Evolutionary conservation across 352 stramenopile species (phyloP).

Genomic region (Halophytophthora polymorphica): DNA sequence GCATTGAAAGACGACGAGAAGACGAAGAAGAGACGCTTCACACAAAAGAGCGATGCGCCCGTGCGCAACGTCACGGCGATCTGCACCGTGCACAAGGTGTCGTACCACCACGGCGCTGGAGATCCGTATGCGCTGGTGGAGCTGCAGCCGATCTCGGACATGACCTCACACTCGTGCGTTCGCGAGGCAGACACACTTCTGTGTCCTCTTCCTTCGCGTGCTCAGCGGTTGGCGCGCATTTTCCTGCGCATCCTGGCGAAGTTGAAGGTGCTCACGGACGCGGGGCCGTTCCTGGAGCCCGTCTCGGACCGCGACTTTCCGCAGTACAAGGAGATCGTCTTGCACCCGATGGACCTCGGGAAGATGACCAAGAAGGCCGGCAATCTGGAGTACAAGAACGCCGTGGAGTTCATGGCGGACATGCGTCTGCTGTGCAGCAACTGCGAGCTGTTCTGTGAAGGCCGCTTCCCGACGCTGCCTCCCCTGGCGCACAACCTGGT

Average conservation of each 20-base stretch:
- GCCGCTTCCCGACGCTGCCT: conserved; percentile 69
- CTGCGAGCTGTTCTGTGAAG: conserved; percentile 79
- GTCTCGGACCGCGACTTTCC: conserved; percentile 81
- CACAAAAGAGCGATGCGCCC: conserved; percentile 63
- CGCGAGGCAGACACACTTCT: conserved; percentile 34
- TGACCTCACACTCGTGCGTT: conserved; percentile 26
- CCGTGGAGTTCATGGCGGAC: conserved; percentile 55
- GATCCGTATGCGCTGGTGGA: conserved; percentile 74
- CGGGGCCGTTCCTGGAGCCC: conserved; percentile 73
- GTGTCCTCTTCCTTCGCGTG: conserved; percentile 61
- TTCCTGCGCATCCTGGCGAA: conserved; percentile 64
- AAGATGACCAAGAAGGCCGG: conserved; percentile 58
- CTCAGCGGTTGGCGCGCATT: conserved; percentile 55
- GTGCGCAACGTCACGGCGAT: conserved; percentile 46
- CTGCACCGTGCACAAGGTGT: conserved; percentile 60
- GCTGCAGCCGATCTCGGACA: conserved; percentile 36
- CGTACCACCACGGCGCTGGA: conserved; percentile 77
- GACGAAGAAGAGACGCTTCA: conserved; percentile 71
- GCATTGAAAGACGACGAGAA: conserved; percentile 82
- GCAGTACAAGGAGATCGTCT: conserved; percentile 81
- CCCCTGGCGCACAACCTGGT: conserved; percentile 71
- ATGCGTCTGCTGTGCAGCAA: conserved; percentile 75
- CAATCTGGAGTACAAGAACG: conserved; percentile 51
- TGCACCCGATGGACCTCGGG: conserved; percentile 68
- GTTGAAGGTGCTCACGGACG: conserved; percentile 53